phyloP scores from a whole-genome alignment of 2,329 filamentous ascomycete genomes.

The Fusarium sp. region DNA sequence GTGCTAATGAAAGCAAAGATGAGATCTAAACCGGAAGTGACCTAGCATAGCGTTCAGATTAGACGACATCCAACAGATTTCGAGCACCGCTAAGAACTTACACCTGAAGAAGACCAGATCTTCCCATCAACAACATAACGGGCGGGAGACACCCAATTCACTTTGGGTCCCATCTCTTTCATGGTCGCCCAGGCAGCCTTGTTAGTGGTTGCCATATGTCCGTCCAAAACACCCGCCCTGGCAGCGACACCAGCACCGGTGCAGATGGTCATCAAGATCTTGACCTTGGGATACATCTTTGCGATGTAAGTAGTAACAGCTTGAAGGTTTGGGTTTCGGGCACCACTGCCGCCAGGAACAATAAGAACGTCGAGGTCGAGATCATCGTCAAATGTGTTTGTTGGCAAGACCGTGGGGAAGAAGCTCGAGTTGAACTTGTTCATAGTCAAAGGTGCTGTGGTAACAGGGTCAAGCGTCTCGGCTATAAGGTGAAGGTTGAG shows the following conservation, averaged over 20 bases:
- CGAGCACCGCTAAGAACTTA: conserved; percentile 43
- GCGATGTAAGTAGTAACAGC: conserved; percentile 52
- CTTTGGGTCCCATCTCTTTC: conserved; percentile 60
- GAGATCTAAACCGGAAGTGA: conserved; percentile 55
- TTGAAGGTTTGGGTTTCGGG: conserved; percentile 54
- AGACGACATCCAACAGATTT: background rate
- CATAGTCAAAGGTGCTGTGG: conserved; percentile 49
- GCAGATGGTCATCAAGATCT: conserved; percentile 73
- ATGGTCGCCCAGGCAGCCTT: conserved; percentile 68
- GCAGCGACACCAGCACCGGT: conserved; percentile 72
- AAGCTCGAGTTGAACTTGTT: conserved; percentile 54
- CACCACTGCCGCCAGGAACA: conserved; percentile 72
- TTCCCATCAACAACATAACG: conserved; percentile 75
- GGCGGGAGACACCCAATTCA: conserved; percentile 71
- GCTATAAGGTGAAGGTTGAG: conserved; percentile 59
- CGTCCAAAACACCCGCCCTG: conserved; percentile 69
- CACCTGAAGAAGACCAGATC: conserved; percentile 73
- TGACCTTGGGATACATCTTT: conserved; percentile 59
- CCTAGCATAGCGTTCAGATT: conserved; percentile 34
- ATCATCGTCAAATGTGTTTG: conserved; percentile 64
- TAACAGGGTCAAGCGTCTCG: conserved; percentile 57
- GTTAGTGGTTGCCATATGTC: conserved; percentile 73
- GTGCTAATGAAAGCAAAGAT: conserved; percentile 53
- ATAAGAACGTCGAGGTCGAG: conserved; percentile 69
- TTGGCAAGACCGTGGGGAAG: conserved; percentile 55